Percentiles rank a stretch among this genome's conserved stretches.
Evolutionary conservation across 805 yeast genomes (phyloP).

Genomic region (Yamadazyma paraphyllophila): DNA sequence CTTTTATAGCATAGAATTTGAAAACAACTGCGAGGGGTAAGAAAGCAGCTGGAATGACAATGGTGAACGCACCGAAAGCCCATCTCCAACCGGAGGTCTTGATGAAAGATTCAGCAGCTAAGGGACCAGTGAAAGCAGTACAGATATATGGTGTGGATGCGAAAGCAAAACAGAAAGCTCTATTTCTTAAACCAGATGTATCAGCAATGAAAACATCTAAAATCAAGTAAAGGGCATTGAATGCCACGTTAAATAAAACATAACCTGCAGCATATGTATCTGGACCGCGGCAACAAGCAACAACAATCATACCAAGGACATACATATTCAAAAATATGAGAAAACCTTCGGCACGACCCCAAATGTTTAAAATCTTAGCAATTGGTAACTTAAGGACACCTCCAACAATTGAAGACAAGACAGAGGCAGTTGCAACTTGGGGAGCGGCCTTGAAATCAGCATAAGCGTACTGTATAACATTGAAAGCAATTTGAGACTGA

Average conservation of each 20-base stretch:
- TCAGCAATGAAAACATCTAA: slow-evolving; percentile 23
- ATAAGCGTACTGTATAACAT: slow-evolving; percentile 21
- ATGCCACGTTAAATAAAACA: slow-evolving; percentile 27
- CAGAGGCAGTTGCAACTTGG: slow-evolving; percentile 24
- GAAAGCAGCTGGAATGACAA: slow-evolving; percentile 41
- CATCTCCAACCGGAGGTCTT: slow-evolving; percentile 45
- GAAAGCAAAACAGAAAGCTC: slow-evolving; percentile 19
- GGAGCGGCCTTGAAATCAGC: slow-evolving; percentile 25
- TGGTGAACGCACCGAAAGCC: slow-evolving; percentile 52
- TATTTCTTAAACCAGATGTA: slow-evolving; percentile 25
- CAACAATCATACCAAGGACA: slow-evolving; percentile 22
- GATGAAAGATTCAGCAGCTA: slow-evolving; percentile 30
- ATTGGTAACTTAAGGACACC: slow-evolving; percentile 30
- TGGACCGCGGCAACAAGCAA: slow-evolving; percentile 25
- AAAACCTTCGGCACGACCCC: slow-evolving; percentile 31
- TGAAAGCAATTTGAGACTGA: slow-evolving; percentile 22
- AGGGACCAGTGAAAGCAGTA: slow-evolving; percentile 42
- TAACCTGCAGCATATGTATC: slow-evolving; percentile 26
- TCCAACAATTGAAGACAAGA: slow-evolving; percentile 28
- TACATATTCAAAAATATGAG: slow-evolving; percentile 18
- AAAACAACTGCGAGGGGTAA: slow-evolving; percentile 32
- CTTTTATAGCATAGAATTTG: slow-evolving; percentile 30
- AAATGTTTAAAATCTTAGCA: slow-evolving; percentile 22
- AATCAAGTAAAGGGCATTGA: slow-evolving; percentile 21
- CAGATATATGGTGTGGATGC: slow-evolving; percentile 40